Evolutionary conservation across 208 protist genomes (phyloP).

Genomic region (Leishmania mexicana): DNA sequence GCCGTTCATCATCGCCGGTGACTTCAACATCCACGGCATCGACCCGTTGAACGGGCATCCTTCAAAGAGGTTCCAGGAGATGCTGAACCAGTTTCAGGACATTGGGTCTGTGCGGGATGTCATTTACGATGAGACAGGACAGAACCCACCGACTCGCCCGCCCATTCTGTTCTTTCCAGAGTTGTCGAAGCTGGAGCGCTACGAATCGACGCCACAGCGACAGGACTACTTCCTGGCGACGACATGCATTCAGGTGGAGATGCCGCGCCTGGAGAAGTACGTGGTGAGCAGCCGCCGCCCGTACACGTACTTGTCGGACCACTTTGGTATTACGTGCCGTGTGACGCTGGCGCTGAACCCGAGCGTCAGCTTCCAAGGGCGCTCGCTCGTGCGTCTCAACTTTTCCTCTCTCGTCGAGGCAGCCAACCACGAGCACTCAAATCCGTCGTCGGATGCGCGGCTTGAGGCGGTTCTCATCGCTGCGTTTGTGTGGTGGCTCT

Average conservation of each 20-base stretch:
- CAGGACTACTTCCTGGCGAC: constrained; percentile 91
- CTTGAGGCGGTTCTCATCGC: constrained; percentile 49
- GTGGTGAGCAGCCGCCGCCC: constrained; percentile 71
- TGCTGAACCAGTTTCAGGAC: constrained; percentile 65
- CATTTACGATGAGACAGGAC: constrained; percentile 51
- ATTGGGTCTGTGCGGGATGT: constrained; percentile 69
- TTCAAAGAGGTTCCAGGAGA: constrained; percentile 58
- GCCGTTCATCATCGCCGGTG: constrained; percentile 81
- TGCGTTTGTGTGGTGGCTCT: constrained; percentile 36
- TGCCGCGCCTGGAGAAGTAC: constrained; percentile 77
- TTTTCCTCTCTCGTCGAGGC: constrained; percentile 61
- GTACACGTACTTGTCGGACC: constrained; percentile 89
- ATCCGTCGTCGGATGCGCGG: constrained; percentile 53
- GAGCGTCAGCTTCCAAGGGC: not conserved
- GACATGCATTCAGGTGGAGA: constrained; percentile 33
- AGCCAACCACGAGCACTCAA: constrained; percentile 69
- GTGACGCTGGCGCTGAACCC: constrained; percentile 30
- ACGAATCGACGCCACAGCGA: constrained; percentile 65
- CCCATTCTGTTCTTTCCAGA: constrained; percentile 82
- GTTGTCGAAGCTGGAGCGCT: constrained; percentile 73
- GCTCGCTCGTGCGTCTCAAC: constrained; percentile 34
- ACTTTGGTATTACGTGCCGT: constrained; percentile 75
- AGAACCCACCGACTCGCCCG: constrained; percentile 74
- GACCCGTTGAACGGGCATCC: constrained; percentile 44
- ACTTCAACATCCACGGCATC: constrained; percentile 88